Conservation (phyloP, 208 protist genomes). For the Trypanosoma melophagium region DNA sequence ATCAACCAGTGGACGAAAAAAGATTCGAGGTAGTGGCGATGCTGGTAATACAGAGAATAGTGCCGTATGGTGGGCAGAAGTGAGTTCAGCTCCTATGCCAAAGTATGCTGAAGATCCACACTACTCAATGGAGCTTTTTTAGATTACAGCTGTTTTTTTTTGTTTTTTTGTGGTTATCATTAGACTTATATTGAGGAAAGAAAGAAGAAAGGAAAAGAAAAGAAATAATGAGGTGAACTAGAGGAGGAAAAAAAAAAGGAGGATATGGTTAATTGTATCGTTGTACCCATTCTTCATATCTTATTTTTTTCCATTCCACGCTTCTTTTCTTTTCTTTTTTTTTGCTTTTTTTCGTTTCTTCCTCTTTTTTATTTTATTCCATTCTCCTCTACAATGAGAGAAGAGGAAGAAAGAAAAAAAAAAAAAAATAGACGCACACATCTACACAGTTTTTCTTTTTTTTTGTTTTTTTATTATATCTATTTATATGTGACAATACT, state of each 20-base stretch:
- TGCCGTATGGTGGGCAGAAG: conserved; percentile 81
- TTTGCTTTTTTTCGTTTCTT: background rate
- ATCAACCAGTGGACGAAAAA: conserved; percentile 36
- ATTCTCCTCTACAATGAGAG: background rate
- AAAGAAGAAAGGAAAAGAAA: background rate
- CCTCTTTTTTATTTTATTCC: conserved; percentile 6
- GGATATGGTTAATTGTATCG: conserved; percentile 6
- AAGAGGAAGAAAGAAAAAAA: background rate
- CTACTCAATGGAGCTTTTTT: conserved; percentile 92
- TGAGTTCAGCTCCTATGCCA: conserved; percentile 78
- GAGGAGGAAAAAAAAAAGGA: background rate
- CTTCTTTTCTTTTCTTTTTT: background rate
- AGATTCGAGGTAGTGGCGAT: conserved; percentile 35
- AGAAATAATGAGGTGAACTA: background rate
- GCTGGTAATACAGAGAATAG: conserved; percentile 31
- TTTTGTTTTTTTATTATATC: too few species aligned
- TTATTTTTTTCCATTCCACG: background rate
- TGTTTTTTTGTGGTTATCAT: background rate
- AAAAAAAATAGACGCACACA: background rate
- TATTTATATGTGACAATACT: too few species aligned
- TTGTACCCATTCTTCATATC: background rate
- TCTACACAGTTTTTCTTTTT: too few species aligned
- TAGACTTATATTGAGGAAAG: conserved; percentile 4
- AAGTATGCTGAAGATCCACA: conserved; percentile 80
- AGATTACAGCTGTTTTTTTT: conserved; percentile 20